Base-by-base conservation (phyloP, 1,139 yeast species). In the Candida mesenterica region DNA sequence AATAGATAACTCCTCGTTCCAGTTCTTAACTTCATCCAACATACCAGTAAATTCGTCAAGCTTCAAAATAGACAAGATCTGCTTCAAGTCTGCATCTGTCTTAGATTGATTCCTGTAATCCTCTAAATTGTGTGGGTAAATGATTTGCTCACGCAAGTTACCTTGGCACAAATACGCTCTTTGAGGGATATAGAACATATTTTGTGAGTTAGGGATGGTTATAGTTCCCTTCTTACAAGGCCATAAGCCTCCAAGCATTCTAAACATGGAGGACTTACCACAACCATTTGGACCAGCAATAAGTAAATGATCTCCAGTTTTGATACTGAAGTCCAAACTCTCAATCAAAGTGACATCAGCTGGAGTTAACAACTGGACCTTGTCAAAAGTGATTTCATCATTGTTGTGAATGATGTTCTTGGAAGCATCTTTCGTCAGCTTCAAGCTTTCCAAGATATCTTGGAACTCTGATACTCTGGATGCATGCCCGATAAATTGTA, bases 261-360 rank as follows among this genome's bases (percentile, higher is more conserved):
- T 75, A 60, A 90, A 90, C 40, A 90, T 65, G 0, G 97, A 89
- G 0, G 96, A 88, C 60, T 90, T 90, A 24, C 97, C 97, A 39
- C 95, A 86, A 2, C 97, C 97, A 55, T 90, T 90, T 6, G 97
- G 97, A 0, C 97, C 97, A 5, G 92, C 92, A 55, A 90, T 89
- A 41, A 90, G 70, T 39, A 90, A 68, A 59, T 90, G 95, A 39
- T 89, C 83, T 22, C 97, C 97, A 30, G 78, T 83, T 44, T 80
- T 77, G 38, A 90, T 77, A 34, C 80, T 71, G 58, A 90, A 89
- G 28, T 77, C 70, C 48, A 90, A 69, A 25, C 77, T 72, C 35
- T 75, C 72, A 24, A 86, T 82, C 39, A 90, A 68, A 0, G 83
- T 73, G 33, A 87, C 94, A 38, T 88, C 82, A 3, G 86, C 82